Evolutionary conservation across 352 stramenopile genomes (phyloP).

Genomic region (Pythium coloratum): DNA sequence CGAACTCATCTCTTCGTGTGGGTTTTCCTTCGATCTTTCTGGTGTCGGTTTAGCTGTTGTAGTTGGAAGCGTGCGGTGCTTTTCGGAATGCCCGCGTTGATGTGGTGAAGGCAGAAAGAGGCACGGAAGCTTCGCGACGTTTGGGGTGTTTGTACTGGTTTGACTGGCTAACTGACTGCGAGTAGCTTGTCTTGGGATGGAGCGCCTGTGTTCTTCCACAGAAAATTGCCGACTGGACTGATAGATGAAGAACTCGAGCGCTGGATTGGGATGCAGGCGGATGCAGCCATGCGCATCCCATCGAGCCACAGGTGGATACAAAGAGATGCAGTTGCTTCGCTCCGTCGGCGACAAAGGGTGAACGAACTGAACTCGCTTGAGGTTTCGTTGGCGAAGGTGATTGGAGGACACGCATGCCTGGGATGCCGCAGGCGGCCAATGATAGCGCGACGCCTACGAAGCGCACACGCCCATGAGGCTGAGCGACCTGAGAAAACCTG

Average conservation of each 20-base stretch:
- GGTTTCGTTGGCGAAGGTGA: not conserved
- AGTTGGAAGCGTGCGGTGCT: constrained; percentile 2
- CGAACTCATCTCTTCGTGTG: constrained; percentile 21
- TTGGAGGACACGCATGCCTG: not conserved
- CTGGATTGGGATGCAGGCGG: too few relatives aligned
- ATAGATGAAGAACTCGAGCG: not conserved
- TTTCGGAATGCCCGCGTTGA: constrained; percentile 1
- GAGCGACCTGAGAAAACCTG: not conserved
- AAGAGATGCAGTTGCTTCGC: constrained; percentile 18
- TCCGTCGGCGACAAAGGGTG: not conserved
- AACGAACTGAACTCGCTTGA: not conserved
- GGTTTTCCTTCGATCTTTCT: constrained; percentile 9
- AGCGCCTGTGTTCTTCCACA: not conserved
- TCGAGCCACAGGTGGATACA: constrained; percentile 9
- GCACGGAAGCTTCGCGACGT: not conserved
- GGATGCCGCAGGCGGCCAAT: not conserved
- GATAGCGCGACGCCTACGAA: not conserved
- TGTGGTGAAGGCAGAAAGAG: not conserved
- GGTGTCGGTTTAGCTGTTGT: not conserved
- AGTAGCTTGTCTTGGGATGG: not conserved
- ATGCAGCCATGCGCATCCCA: constrained; percentile 1
- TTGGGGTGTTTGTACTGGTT: not conserved
- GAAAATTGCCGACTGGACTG: constrained; percentile 17
- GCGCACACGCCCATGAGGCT: not conserved
- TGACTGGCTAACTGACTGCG: too few relatives aligned